A percentile compares a stretch with the other conserved stretches of the same genome.
Evolutionary conservation across 1,139 yeast genomes (phyloP).

Genomic region (Candida sojae): DNA sequence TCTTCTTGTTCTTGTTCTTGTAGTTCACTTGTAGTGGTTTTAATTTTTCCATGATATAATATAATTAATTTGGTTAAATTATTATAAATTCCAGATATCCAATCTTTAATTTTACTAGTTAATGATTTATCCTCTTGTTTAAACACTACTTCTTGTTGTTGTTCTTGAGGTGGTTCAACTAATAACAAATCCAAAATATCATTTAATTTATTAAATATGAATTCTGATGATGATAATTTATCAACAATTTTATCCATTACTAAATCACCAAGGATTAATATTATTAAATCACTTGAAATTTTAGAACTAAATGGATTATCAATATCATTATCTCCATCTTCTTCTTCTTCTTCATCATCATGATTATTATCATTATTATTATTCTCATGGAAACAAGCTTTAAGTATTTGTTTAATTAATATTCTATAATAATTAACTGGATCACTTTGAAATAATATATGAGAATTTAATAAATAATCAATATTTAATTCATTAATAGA

Average conservation of each 20-base stretch:
- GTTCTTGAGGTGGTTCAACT: background rate
- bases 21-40: background rate
- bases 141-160: background rate
- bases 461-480: conserved; percentile 17
- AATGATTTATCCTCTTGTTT: background rate
- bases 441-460: conserved; percentile 19
- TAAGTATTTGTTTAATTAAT: conserved; percentile 24
- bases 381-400: background rate
- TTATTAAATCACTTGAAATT: conserved; percentile 30
- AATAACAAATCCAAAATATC: conserved; percentile 6
- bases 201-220: conserved; percentile 23
- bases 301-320: conserved; percentile 24
- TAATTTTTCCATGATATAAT: background rate
- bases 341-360: background rate
- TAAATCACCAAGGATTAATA: conserved; percentile 34
- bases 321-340: background rate
- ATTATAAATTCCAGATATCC: background rate
- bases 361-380: no score
- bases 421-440: conserved; percentile 26
- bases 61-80: conserved; percentile 1
- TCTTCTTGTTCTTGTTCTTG: no score
- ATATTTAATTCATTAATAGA: conserved; percentile 13
- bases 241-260: conserved; percentile 31
- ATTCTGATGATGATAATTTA: conserved; percentile 32
- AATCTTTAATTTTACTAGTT: background rate